phyloP scores from a whole-genome alignment of 2,329 filamentous ascomycete species.

The Fusarium lyarnte region DNA sequence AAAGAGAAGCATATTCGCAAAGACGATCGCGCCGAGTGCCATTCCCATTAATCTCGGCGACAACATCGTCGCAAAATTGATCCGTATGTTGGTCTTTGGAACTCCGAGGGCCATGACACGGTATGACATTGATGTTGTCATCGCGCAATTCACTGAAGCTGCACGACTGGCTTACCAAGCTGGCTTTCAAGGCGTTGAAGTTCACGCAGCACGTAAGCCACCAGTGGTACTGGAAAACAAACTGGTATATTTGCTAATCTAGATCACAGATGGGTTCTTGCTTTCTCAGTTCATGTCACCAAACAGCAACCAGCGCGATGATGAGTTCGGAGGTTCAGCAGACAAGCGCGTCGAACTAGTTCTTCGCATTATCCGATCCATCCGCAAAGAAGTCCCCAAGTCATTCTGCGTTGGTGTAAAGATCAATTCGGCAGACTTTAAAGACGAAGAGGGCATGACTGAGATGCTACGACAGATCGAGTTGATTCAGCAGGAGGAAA shows the following conservation, averaged over 20 bases:
- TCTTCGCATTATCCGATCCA: not conserved
- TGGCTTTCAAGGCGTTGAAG: not conserved
- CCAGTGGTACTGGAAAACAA: too few relatives aligned
- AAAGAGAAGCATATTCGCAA: not conserved
- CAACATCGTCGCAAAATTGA: not conserved
- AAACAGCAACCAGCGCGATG: rapidly evolving
- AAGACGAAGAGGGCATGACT: not conserved
- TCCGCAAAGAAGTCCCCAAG: not conserved
- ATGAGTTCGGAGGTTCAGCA: not conserved
- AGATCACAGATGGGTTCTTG: not conserved
- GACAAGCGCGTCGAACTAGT: not conserved
- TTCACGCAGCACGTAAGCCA: not conserved
- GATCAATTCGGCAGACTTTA: not conserved
- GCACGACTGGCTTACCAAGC: not conserved
- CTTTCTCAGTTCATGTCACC: not conserved
- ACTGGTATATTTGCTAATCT: not conserved
- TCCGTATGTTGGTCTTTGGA: not conserved
- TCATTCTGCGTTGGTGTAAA: not conserved
- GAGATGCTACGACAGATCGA: not conserved
- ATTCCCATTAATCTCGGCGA: not conserved
- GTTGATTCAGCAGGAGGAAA: not conserved
- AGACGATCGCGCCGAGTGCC: not conserved
- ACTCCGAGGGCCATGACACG: not conserved
- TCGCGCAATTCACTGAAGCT: not conserved
- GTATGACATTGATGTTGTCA: not conserved